phyloP scores from a whole-genome alignment of 768 basidiomycete species.

The Rhizopogon salebrosus region DNA sequence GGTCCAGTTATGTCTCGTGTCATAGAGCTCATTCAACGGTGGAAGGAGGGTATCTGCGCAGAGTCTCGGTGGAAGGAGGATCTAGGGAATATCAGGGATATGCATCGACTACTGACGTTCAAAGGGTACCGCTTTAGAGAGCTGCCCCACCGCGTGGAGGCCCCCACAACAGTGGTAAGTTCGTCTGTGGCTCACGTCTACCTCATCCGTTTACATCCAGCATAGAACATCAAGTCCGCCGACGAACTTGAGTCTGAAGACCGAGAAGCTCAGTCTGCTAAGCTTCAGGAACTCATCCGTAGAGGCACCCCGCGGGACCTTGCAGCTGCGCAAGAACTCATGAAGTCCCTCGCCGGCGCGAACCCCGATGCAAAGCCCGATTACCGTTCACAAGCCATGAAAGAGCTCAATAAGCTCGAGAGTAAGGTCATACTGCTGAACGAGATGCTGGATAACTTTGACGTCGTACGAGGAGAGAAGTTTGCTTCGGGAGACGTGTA shows the following conservation, averaged over 20 bases:
- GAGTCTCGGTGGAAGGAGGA: slow-evolving; percentile 95
- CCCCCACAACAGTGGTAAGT: slow-evolving; percentile 20
- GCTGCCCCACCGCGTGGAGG: slow-evolving; percentile 13
- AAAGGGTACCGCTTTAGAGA: slow-evolving; percentile 86
- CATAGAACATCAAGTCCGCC: slow-evolving; percentile 85
- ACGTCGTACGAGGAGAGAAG: slow-evolving; percentile 61
- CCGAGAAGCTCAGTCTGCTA: slow-evolving; percentile 89
- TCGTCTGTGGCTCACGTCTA: not conserved
- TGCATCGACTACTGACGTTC: slow-evolving; percentile 91
- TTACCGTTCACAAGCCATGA: slow-evolving; percentile 84
- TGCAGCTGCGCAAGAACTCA: slow-evolving; percentile 92
- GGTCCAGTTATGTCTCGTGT: slow-evolving; percentile 94
- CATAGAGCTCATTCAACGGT: slow-evolving; percentile 84
- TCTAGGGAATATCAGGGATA: slow-evolving; percentile 93
- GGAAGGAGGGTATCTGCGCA: slow-evolving; percentile 91
- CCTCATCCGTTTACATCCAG: slow-evolving; percentile 16
- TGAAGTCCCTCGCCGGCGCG: slow-evolving; percentile 93
- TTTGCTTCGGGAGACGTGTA: slow-evolving; percentile 91
- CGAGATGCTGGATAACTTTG: slow-evolving; percentile 94
- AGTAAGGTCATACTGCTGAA: slow-evolving; percentile 93
- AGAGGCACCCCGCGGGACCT: slow-evolving; percentile 94
- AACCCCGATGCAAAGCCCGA: slow-evolving; percentile 94
- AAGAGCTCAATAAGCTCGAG: slow-evolving; percentile 91
- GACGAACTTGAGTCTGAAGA: slow-evolving; percentile 97
- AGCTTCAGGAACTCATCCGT: slow-evolving; percentile 97